phyloP scores from a whole-genome alignment of 1,284 basidiomycete genomes.

The Farysia itapuensis region DNA sequence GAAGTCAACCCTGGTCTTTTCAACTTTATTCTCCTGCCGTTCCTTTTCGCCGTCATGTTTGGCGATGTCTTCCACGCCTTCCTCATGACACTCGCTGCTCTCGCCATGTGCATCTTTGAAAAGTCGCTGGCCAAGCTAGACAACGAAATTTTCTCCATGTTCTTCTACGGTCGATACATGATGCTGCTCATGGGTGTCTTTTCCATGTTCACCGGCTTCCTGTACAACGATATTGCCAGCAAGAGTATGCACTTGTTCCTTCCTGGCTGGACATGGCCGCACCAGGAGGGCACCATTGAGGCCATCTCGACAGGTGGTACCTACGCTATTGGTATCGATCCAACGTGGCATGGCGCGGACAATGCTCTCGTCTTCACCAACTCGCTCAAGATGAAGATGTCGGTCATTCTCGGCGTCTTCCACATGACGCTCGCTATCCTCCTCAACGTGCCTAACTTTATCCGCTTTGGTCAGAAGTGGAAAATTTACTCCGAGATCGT shows the following conservation, averaged over 20 bases:
- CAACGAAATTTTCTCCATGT: slow-evolving; percentile 84
- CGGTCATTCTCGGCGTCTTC: slow-evolving; percentile 91
- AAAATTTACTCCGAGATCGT: slow-evolving; percentile 93
- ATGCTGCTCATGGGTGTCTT: slow-evolving; percentile 96
- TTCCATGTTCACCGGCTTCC: slow-evolving; percentile 86
- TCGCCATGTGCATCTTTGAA: slow-evolving; percentile 84
- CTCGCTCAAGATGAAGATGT: slow-evolving; percentile 99
- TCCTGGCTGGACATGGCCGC: slow-evolving; percentile 84
- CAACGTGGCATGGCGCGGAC: slow-evolving; percentile 90
- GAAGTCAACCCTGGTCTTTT: slow-evolving; percentile 97
- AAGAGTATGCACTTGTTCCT: slow-evolving; percentile 84
- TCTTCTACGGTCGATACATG: slow-evolving; percentile 97
- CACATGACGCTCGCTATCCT: slow-evolving; percentile 99
- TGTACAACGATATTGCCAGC: slow-evolving; percentile 99
- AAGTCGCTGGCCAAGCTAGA: slow-evolving; percentile 75
- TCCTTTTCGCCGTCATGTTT: slow-evolving; percentile 99
- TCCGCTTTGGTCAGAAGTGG: slow-evolving; percentile 81
- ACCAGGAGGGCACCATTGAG: slow-evolving; percentile 51
- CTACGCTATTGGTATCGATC: slow-evolving; percentile 93
- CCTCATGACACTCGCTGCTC: slow-evolving; percentile 76
- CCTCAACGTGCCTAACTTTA: slow-evolving; percentile 90
- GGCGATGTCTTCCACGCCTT: slow-evolving; percentile 96
- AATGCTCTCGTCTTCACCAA: slow-evolving; percentile 93
- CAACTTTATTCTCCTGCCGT: slow-evolving; percentile 92
- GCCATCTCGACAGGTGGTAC: slow-evolving; percentile 65